These are phyloP conservation scores for Termitomyces sp. DNA, from an alignment of 768 basidiomycete species.

Conservation along the genomic window DNA sequence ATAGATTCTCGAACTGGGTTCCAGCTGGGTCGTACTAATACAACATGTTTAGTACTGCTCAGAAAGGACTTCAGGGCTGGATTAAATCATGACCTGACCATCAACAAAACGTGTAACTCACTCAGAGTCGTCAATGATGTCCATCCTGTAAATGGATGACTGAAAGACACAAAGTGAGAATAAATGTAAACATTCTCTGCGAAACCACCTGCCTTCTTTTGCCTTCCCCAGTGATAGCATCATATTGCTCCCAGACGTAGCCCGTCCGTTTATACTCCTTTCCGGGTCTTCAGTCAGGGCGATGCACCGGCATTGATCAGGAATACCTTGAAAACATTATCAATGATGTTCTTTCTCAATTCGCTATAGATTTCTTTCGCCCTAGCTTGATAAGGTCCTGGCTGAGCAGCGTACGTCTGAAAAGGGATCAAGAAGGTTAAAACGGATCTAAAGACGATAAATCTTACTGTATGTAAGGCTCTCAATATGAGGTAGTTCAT, in stretches of 20 bases:
- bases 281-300: background rate
- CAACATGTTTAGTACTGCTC: conserved; percentile 26
- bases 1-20: background rate
- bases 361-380: conserved; percentile 80
- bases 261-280: conserved; percentile 92
- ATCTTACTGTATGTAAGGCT: conserved; percentile 69
- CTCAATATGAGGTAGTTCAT: conserved; percentile 93
- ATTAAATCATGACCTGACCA: background rate
- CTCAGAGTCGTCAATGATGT: conserved; percentile 87
- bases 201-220: conserved; percentile 64
- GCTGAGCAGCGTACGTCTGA: conserved; percentile 73
- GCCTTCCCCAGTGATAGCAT: conserved; percentile 80
- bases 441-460: background rate
- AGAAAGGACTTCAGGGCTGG: conserved; percentile 23
- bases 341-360: conserved; percentile 77
- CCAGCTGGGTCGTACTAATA: background rate
- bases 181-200: background rate
- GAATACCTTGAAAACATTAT: conserved; percentile 69
- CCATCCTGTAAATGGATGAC: conserved; percentile 98
- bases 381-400: conserved; percentile 78
- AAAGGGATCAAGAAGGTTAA: background rate
- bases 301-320: background rate
- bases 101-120: conserved; percentile 41
- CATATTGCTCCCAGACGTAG: conserved; percentile 98
- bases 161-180: conserved; percentile 27